phyloP scores from a whole-genome alignment of 257 asterid species.

The Paraleonurus japonicus region DNA sequence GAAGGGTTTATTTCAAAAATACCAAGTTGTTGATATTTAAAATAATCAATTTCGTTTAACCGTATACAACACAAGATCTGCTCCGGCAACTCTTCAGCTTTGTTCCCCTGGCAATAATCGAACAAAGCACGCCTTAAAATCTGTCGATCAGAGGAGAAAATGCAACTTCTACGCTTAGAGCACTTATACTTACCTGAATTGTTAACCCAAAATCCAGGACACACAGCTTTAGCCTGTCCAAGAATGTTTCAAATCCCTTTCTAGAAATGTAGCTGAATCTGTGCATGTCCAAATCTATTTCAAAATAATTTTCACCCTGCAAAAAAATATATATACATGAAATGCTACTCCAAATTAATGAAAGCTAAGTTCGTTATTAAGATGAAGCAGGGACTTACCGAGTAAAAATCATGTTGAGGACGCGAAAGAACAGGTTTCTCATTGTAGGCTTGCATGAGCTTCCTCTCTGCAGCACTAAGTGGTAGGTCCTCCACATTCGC shows the following conservation, averaged over 20 bases:
- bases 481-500: constrained; percentile 88
- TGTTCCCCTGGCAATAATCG: constrained; percentile 60
- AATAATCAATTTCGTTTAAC: constrained; percentile 60
- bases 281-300: constrained; percentile 89
- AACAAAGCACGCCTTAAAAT: constrained; percentile 14
- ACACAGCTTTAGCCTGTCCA: constrained; percentile 71
- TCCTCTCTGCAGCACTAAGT: constrained; percentile 80
- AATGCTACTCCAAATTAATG: neutral
- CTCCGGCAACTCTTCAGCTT: constrained; percentile 83
- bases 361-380: neutral
- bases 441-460: constrained; percentile 88
- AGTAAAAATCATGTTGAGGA: constrained; percentile 88
- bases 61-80: constrained; percentile 72
- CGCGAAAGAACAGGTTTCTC: constrained; percentile 98
- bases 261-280: constrained; percentile 85
- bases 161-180: neutral
- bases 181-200: constrained; percentile 61
- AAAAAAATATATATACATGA: neutral
- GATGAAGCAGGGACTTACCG: constrained; percentile 31
- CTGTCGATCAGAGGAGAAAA: neutral
- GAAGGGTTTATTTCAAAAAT: constrained; percentile 32
- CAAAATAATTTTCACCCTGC: constrained; percentile 80
- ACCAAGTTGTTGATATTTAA: constrained; percentile 68
- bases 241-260: constrained; percentile 75
- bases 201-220: constrained; percentile 79